Percentiles rank a stretch among this genome's conserved stretches.
phyloP scores from a whole-genome alignment of 140 eudicot genomes.

The Flaveria floridana region DNA sequence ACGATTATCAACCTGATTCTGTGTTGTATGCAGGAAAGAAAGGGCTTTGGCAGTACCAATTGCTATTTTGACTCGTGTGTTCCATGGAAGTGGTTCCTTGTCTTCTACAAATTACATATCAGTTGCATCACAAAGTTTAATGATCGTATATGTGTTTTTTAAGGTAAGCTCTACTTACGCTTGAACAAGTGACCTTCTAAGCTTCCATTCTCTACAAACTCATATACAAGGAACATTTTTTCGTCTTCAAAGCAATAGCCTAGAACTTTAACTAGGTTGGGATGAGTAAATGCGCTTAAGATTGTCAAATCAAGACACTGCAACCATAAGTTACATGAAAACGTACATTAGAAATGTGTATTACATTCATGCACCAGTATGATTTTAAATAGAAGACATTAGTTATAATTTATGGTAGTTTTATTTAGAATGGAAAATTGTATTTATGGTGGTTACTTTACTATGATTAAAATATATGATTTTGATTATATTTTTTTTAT shows the following conservation, averaged over 20 bases:
- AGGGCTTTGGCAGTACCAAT: neutral
- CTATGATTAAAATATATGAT: neutral
- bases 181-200: conserved; percentile 1
- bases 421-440: too few species aligned
- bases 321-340: neutral
- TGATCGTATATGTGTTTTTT: neutral
- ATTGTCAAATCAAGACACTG: conserved; percentile 2
- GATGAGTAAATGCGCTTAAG: neutral
- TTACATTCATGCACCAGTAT: neutral
- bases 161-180: neutral
- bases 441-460: neutral
- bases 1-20: conserved; percentile 4
- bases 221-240: neutral
- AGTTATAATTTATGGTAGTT: too few species aligned
- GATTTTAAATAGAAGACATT: neutral
- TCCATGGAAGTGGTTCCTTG: neutral
- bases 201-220: neutral
- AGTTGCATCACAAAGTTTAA: neutral
- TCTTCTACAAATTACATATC: neutral
- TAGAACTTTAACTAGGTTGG: conserved; percentile 3
- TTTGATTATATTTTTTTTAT: too few species aligned
- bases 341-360: neutral
- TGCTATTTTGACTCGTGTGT: neutral
- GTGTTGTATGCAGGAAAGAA: neutral
- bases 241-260: neutral